These are phyloP conservation scores for Picochlorum costavermella DNA, from an alignment of 139 green algal species.

Conservation along the genomic window DNA sequence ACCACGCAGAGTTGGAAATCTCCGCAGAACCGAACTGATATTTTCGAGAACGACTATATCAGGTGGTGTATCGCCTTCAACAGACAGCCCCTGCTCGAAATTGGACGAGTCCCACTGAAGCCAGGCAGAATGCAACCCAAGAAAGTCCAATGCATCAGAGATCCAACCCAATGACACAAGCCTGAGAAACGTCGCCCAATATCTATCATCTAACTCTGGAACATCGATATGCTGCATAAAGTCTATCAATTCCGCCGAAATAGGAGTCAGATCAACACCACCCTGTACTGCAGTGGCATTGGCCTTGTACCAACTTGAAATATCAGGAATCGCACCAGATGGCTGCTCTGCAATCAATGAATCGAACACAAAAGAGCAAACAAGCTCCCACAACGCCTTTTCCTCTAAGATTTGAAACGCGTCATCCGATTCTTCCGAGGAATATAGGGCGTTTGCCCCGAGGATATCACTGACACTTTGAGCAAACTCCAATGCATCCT, in stretches of 20 bases:
- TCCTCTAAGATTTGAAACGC: constrained; percentile 20
- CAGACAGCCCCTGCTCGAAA: background rate
- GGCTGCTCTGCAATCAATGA: background rate
- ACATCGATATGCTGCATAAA: background rate
- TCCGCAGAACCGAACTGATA: constrained; percentile 17
- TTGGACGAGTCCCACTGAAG: constrained; percentile 15
- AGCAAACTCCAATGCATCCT: background rate
- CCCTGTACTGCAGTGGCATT: constrained; percentile 12
- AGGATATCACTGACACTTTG: constrained; percentile 4
- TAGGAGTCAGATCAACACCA: background rate
- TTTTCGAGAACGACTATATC: constrained; percentile 20
- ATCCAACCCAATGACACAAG: constrained; percentile 49
- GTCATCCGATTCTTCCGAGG: constrained; percentile 6
- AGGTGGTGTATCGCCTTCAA: background rate
- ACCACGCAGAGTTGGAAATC: constrained; percentile 12
- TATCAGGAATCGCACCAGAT: constrained; percentile 3
- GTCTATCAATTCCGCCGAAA: background rate
- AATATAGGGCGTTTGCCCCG: background rate
- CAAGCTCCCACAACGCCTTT: constrained; percentile 28
- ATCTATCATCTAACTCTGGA: background rate
- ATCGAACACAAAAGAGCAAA: constrained; percentile 30
- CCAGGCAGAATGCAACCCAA: constrained; percentile 46
- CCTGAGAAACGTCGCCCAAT: background rate
- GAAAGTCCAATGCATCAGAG: constrained; percentile 37
- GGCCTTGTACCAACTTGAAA: constrained; percentile 16